Evolutionary conservation across 2,329 filamentous ascomycete genomes (phyloP), one percentile per base, ranked within the genome.

Genomic region (Fusarium napiforme): DNA sequence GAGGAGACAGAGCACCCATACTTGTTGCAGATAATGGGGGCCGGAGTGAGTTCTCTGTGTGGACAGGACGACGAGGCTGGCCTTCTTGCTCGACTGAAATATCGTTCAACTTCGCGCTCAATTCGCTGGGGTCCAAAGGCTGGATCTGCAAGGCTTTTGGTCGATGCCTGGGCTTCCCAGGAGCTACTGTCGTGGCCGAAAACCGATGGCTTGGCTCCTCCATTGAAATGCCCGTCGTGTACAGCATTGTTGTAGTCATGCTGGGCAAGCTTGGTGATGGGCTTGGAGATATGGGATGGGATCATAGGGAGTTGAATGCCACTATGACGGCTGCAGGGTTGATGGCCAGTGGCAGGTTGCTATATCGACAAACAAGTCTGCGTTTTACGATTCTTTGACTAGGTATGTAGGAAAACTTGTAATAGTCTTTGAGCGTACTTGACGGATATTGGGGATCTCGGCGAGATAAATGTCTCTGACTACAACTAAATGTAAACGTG

Each of bases 71-170:
- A 7, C 67, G 47, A n/a, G 52, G 59, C 36, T 59, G 57, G 43
- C 57, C 53, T n/a, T 86, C 86, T 69, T 87, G 87, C 67, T 90
- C 84, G 9, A 83, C 83, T 19, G 88, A 80, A 23, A 91, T 85
- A 16, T 84, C 71, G 55, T 83, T 82, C 30, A 91, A 83, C 23
- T 88, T 86, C 37, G 85, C 84, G 16, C 85, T 84, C 34, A 91
- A 80, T 62, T 91, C 89, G 34, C 87, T 84, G 1, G 89, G 83
- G 67, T 91, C 88, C 50, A 91, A 79, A 4, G 82, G 79, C 37
- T 79, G 73, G 16, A 81, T 77, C 2, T 75, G 74, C 30, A 77
- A 72, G 18, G 75, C 66, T 45, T 71, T 74, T 46, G 76, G 76
- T 36, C 76, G 69, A 53, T 75, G 69, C 43, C 73, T 77, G 16